Evolutionary conservation across 2,329 filamentous ascomycete genomes (phyloP).

Genomic region (Ophiostoma ips): DNA sequence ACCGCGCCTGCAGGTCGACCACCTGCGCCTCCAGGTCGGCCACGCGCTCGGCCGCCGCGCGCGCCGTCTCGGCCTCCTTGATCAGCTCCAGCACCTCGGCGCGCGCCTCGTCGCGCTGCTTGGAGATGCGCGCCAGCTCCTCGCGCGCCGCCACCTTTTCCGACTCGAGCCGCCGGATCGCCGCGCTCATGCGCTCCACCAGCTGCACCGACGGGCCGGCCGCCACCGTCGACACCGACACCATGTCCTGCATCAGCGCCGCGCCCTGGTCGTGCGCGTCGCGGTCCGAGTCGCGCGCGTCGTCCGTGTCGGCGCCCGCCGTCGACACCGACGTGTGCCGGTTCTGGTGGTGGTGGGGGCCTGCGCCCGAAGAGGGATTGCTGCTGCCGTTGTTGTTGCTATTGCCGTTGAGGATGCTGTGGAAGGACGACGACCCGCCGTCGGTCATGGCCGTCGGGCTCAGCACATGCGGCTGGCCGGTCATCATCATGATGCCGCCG

Average conservation of each 20-base stretch:
- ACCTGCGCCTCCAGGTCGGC: conserved; percentile 53
- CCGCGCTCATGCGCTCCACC: conserved; percentile 89
- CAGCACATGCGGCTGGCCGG: conserved; percentile 23
- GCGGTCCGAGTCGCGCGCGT: too few species aligned
- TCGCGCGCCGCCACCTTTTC: conserved; percentile 85
- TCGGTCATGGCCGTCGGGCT: conserved; percentile 24
- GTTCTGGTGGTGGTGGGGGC: neutral
- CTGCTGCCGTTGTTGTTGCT: neutral
- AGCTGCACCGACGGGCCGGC: conserved; percentile 89
- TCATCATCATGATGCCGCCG: conserved; percentile 11
- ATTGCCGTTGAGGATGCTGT: too few species aligned
- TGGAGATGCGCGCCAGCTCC: conserved; percentile 63
- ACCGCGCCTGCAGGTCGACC: conserved; percentile 55
- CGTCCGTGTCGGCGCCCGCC: neutral
- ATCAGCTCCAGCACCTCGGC: conserved; percentile 82
- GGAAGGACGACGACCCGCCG: neutral
- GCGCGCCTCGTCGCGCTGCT: conserved; percentile 86
- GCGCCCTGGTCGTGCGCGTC: conserved; percentile 23
- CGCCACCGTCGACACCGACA: conserved; percentile 77
- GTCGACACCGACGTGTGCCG: conserved; percentile 1
- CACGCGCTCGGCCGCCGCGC: conserved; percentile 44
- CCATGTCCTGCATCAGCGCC: conserved; percentile 66
- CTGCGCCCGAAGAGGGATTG: neutral
- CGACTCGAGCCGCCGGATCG: conserved; percentile 77
- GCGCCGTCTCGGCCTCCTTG: conserved; percentile 66